phyloP scores from a whole-genome alignment of 257 asterid genomes.

The Rehmannia glutinosa region DNA sequence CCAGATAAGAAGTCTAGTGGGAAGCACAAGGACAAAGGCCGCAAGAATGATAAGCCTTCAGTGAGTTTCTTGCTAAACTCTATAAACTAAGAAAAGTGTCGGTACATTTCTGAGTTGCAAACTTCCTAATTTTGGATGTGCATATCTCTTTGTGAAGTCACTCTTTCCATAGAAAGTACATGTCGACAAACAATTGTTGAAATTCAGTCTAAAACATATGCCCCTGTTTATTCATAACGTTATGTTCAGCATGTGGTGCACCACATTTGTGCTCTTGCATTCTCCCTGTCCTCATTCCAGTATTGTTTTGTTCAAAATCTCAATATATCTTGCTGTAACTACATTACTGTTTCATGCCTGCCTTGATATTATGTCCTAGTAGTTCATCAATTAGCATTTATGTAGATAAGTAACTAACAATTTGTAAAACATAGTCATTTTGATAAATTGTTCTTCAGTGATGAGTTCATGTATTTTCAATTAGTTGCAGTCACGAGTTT shows the following conservation, averaged over 20 bases:
- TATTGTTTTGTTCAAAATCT: neutral
- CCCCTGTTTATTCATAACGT: neutral
- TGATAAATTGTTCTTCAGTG: neutral
- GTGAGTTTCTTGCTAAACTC: conserved; percentile 45
- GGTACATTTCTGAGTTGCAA: neutral
- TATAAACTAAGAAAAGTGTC: neutral
- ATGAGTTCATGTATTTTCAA: neutral
- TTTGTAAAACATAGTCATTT: neutral
- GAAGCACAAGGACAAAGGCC: conserved; percentile 55
- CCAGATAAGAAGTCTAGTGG: conserved; percentile 60
- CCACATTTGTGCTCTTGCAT: neutral
- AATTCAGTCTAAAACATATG: neutral
- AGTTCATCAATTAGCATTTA: neutral
- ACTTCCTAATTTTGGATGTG: neutral
- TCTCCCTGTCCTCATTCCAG: neutral
- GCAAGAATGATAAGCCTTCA: conserved; percentile 32
- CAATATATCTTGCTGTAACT: neutral
- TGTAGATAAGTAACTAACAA: neutral
- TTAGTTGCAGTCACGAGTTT: neutral
- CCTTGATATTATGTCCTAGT: neutral
- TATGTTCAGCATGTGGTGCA: neutral
- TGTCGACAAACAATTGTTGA: neutral
- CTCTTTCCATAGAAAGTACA: neutral
- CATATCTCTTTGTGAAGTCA: neutral
- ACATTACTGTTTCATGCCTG: neutral